Evolutionary conservation across 2,329 filamentous ascomycete species (phyloP).

Genomic region (Intubia oerlemansii): DNA sequence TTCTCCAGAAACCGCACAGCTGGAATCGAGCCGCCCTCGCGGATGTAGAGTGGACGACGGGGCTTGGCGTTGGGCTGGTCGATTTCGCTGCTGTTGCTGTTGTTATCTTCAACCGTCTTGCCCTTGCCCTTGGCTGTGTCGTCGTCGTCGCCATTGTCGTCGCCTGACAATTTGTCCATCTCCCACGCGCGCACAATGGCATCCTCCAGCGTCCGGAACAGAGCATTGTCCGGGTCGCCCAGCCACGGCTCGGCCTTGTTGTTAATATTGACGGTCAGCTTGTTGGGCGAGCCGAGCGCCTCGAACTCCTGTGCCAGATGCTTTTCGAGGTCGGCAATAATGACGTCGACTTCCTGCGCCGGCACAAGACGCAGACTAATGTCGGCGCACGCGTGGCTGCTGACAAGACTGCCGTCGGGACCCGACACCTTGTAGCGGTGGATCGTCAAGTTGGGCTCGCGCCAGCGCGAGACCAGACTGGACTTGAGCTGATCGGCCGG

Average conservation of each 20-base stretch:
- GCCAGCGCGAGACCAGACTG: conserved; percentile 83
- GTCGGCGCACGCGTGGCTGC: conserved; percentile 68
- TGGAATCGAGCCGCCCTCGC: conserved; percentile 88
- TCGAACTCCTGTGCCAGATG: conserved; percentile 55
- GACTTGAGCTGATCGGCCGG: conserved; percentile 52
- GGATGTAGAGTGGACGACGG: conserved; percentile 66
- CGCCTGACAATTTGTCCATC: conserved; percentile 24
- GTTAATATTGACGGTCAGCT: conserved; percentile 62
- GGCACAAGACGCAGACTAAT: conserved; percentile 85
- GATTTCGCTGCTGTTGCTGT: not conserved
- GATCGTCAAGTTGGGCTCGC: conserved; percentile 83
- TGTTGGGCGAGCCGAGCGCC: conserved; percentile 59
- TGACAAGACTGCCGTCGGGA: conserved; percentile 80
- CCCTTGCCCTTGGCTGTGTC: not conserved
- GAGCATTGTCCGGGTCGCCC: conserved; percentile 72
- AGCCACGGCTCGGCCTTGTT: conserved; percentile 94
- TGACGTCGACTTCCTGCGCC: conserved; percentile 67
- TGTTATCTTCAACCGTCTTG: no score
- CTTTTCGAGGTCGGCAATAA: conserved; percentile 42
- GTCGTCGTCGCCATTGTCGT: no score
- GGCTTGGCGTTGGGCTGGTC: conserved; percentile 10
- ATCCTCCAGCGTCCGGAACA: conserved; percentile 72
- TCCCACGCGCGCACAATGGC: conserved; percentile 77
- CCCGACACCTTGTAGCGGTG: conserved; percentile 87
- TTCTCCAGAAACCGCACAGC: conserved; percentile 89